Conservation (phyloP, 257 asterid genomes). For the Anisodus tanguticus region DNA sequence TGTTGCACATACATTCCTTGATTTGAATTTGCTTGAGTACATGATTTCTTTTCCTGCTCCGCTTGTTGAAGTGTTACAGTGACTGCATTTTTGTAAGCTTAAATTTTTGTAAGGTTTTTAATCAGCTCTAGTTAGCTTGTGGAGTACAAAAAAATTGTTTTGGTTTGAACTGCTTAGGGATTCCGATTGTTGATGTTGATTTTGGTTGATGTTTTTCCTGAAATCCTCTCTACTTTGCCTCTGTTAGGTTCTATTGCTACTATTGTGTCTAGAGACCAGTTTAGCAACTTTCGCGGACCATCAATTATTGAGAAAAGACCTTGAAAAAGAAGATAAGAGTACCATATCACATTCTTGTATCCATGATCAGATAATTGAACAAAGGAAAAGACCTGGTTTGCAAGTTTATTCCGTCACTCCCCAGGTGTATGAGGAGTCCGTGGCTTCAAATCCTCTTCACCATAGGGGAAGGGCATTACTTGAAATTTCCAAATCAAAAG, state of each 20-base stretch:
- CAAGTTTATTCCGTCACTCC: slow-evolving; percentile 82
- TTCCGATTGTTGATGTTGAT: background rate
- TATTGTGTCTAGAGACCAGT: slow-evolving; percentile 59
- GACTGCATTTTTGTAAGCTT: background rate
- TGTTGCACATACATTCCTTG: background rate
- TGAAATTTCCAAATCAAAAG: slow-evolving; percentile 46
- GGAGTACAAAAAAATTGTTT: background rate
- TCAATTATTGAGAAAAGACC: slow-evolving; percentile 47
- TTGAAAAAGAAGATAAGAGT: slow-evolving; percentile 48
- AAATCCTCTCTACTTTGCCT: background rate
- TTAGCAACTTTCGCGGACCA: slow-evolving; percentile 51
- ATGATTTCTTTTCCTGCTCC: background rate
- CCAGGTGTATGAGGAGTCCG: slow-evolving; percentile 69
- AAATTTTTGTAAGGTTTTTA: background rate
- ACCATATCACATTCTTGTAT: slow-evolving; percentile 79
- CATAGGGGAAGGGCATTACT: slow-evolving; percentile 73
- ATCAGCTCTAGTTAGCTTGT: background rate
- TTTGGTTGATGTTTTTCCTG: slow-evolving; percentile 20
- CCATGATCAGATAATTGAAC: slow-evolving; percentile 87
- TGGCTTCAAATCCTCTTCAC: slow-evolving; percentile 46
- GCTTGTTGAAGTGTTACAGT: background rate
- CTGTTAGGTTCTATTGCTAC: slow-evolving; percentile 67
- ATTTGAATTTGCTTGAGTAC: background rate
- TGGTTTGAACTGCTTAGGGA: background rate
- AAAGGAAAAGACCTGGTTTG: slow-evolving; percentile 82